phyloP scores from a whole-genome alignment of 306 rosid species.

The Cucurbita moschata region DNA sequence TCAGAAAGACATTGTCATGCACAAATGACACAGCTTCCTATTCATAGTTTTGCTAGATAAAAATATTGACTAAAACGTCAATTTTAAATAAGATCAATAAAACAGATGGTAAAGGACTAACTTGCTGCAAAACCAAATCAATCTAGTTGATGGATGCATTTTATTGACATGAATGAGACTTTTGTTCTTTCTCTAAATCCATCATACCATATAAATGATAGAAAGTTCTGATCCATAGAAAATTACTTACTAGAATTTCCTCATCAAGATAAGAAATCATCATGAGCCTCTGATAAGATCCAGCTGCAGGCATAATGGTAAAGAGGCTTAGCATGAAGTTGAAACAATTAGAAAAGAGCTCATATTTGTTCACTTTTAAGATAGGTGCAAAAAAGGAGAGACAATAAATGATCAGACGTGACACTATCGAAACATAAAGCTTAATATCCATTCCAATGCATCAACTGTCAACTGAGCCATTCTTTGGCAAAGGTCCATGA shows the following conservation, averaged over 20 bases:
- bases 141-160: too few species aligned
- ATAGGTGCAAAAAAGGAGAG: neutral
- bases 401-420: neutral
- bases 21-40: too few species aligned
- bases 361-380: neutral
- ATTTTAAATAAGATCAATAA: too few species aligned
- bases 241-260: constrained; percentile 75
- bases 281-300: constrained; percentile 60
- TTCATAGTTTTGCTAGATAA: too few species aligned
- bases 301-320: constrained; percentile 40
- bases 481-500: neutral
- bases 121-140: too few species aligned
- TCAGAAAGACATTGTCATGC: too few species aligned
- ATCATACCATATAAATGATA: neutral
- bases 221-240: neutral
- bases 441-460: neutral
- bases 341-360: neutral
- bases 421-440: neutral
- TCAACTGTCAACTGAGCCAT: neutral
- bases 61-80: too few species aligned
- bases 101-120: too few species aligned
- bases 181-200: neutral
- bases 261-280: constrained; percentile 95
- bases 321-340: constrained; percentile 5
- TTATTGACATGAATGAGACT: neutral